Evolutionary conservation across 768 basidiomycete species (phyloP), one percentile per base, ranked within the genome.

Genomic region (Cystobasidium tubakii): DNA sequence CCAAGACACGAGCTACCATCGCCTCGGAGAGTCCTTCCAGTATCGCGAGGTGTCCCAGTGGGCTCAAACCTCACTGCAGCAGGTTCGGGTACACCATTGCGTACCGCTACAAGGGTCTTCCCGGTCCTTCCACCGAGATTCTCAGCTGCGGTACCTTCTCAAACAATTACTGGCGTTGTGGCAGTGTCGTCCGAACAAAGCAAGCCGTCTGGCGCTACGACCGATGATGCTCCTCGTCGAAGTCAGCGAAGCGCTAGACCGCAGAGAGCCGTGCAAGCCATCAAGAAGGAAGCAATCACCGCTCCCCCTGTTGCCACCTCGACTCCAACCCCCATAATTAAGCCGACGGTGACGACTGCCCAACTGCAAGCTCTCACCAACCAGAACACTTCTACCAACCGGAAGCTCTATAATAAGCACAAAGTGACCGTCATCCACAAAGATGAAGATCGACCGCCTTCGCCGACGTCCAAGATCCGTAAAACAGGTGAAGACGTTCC

Each of bases 391-490:
- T 69, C 46, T 31, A 55, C 50, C 27, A 79, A 79, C 63, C 54
- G 74, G 39, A 44, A 65, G 15, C 21, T 21, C 3, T 77, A 77
- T 75, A 78, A 77, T 70, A 69, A 74, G 44, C 63, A 74, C 42
- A 63, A 76, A 42, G 63, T 77, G 43, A 72, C 75, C 23, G 67
- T 69, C 2, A 62, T 79, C 62, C 57, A 55, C 46, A 63, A 78
- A 50, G 74, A 77, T 25, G 63, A 64, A 42, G 67, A 75, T 33
- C 75, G 79, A 2, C 79, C 79, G 19, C 76, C 79, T 7, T 74
- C 72, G 1, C 79, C 79, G 1, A 77, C 77, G 34, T 74, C 74
- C 73, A 79, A 78, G 70, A 76, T 79, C 42, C 77, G 79, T 1
- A 73, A 67, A 36, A 33, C 75, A 2, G 63, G 42, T 9, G 23